phyloP scores from a whole-genome alignment of 2,329 filamentous ascomycete genomes.

The Nothomitra cinnamomea region DNA sequence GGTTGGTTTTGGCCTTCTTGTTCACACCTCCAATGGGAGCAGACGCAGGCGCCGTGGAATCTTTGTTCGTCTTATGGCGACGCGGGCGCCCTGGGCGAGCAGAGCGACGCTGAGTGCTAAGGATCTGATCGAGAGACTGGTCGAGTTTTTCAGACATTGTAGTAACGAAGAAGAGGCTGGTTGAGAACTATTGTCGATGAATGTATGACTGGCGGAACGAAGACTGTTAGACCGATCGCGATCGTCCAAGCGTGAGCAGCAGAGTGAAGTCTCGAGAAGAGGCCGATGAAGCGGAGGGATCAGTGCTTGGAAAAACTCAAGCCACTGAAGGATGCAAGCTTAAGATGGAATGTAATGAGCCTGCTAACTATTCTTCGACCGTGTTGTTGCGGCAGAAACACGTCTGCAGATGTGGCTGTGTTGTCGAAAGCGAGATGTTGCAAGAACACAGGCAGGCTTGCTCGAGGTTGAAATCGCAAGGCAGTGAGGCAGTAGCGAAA shows the following conservation, averaged over 20 bases:
- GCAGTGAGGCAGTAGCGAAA: too few species aligned
- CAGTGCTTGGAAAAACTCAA: not conserved
- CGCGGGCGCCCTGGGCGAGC: conserved; percentile 34
- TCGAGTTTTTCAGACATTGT: conserved; percentile 91
- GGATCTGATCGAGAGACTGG: conserved; percentile 93
- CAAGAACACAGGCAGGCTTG: too few species aligned
- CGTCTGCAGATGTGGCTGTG: too few species aligned
- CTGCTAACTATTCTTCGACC: too few species aligned
- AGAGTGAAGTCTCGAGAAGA: not conserved
- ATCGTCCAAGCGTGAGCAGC: not conserved
- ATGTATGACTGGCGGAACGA: not conserved
- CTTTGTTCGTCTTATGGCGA: conserved; percentile 23
- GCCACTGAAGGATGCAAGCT: not conserved
- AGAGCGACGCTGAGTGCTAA: conserved; percentile 54
- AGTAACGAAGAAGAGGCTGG: not conserved
- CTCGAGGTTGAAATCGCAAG: too few species aligned
- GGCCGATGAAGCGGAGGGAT: not conserved
- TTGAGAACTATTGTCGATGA: too few species aligned
- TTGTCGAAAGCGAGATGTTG: too few species aligned
- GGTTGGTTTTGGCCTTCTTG: conserved; percentile 45
- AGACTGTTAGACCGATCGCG: not conserved
- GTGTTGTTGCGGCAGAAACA: too few species aligned
- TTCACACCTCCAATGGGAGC: conserved; percentile 73
- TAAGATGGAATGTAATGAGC: too few species aligned
- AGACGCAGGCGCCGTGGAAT: conserved; percentile 30